These are phyloP conservation scores for Cadophora sp. DNA, from an alignment of 2,329 filamentous ascomycete genomes.

Conservation along the genomic window DNA sequence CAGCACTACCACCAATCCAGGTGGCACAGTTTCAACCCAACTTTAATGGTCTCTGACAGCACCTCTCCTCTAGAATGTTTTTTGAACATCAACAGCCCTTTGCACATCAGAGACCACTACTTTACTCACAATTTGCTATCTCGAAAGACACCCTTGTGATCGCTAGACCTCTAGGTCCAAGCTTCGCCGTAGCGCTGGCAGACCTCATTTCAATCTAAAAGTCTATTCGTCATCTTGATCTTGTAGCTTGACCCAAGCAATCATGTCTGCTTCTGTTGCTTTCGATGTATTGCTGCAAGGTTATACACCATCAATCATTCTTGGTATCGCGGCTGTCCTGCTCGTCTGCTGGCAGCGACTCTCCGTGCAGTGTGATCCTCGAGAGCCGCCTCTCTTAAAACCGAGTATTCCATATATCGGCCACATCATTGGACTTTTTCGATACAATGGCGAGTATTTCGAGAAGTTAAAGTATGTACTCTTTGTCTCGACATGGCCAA, in stretches of 20 bases:
- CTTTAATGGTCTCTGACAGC: neutral
- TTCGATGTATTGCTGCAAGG: slow-evolving; percentile 23
- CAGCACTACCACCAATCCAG: neutral
- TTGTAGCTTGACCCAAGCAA: neutral
- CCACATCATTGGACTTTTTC: slow-evolving; percentile 51
- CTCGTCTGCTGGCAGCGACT: slow-evolving; percentile 29
- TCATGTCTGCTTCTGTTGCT: slow-evolving; percentile 21
- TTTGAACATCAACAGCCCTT: neutral
- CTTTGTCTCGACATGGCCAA: neutral
- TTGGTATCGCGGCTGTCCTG: slow-evolving; percentile 22
- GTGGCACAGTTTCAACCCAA: neutral
- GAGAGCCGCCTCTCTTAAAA: slow-evolving; percentile 52
- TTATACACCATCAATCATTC: slow-evolving; percentile 31
- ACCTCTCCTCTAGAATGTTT: neutral
- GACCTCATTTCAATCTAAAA: neutral
- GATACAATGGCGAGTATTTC: slow-evolving; percentile 45
- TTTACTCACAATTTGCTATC: neutral
- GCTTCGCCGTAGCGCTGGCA: neutral
- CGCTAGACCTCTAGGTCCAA: neutral
- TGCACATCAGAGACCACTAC: too few species aligned
- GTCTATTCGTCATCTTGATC: neutral
- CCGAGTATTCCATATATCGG: slow-evolving; percentile 53
- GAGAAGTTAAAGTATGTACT: slow-evolving; percentile 45
- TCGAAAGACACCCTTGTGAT: neutral
- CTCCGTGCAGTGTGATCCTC: slow-evolving; percentile 37